phyloP scores from a whole-genome alignment of 2,329 filamentous ascomycete genomes.

The Alternaria longipes region DNA sequence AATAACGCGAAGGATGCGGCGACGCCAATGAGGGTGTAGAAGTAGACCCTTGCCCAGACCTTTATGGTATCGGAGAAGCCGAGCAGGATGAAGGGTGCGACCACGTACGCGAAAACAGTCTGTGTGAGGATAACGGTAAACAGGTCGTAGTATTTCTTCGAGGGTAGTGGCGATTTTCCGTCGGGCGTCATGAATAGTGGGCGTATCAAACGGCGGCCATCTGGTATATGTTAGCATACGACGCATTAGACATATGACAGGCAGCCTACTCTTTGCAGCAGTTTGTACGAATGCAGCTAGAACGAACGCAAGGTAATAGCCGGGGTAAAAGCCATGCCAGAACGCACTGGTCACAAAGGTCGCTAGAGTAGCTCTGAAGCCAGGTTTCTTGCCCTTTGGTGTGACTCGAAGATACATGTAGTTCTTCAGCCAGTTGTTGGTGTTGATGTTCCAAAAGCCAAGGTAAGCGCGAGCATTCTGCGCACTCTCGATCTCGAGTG shows the following conservation, averaged over 20 bases:
- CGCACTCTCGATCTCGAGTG: constrained; percentile 84
- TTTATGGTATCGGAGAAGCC: constrained; percentile 73
- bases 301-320: constrained; percentile 92
- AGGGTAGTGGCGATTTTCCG: constrained; percentile 62
- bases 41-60: constrained; percentile 88
- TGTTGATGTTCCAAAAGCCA: constrained; percentile 98
- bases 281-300: constrained; percentile 92
- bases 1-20: constrained; percentile 76
- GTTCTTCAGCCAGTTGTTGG: constrained; percentile 94
- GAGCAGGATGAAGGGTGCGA: constrained; percentile 86
- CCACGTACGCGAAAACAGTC: constrained; percentile 81
- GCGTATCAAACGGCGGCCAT: constrained; percentile 86
- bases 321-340: constrained; percentile 98
- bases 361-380: constrained; percentile 91
- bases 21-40: constrained; percentile 79
- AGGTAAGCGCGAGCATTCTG: constrained; percentile 95
- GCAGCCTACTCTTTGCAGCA: constrained; percentile 85
- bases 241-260: not conserved
- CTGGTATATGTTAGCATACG: constrained; percentile 56
- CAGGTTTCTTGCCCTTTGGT: constrained; percentile 93
- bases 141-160: constrained; percentile 89
- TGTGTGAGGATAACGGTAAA: constrained; percentile 80
- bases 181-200: constrained; percentile 90
- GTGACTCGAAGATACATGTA: constrained; percentile 96
- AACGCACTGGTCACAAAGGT: constrained; percentile 95